Evolutionary conservation across 306 rosid genomes (phyloP).

Genomic region (Quillaja saponaria): DNA sequence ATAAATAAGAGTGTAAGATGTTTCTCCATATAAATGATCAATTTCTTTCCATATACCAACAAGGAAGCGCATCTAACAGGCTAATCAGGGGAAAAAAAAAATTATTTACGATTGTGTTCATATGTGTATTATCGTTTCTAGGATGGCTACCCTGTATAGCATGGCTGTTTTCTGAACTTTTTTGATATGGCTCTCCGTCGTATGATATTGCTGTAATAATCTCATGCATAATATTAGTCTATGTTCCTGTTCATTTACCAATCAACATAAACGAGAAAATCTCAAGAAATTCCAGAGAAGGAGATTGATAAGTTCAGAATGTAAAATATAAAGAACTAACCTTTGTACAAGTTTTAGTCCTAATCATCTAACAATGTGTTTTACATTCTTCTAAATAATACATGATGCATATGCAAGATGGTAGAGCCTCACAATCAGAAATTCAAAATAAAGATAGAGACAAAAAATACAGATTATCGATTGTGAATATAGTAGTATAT

Average conservation of each 20-base stretch:
- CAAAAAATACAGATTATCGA: constrained; percentile 2
- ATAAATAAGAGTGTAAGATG: constrained; percentile 53
- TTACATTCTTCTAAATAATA: constrained; percentile 15
- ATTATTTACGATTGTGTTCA: constrained; percentile 55
- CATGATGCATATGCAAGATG: constrained; percentile 16
- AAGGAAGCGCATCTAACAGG: constrained; percentile 49
- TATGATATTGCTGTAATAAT: constrained; percentile 46
- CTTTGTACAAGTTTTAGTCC: constrained; percentile 28
- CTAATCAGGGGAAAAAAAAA: constrained; percentile 56
- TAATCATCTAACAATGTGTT: constrained; percentile 16
- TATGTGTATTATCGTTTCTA: constrained; percentile 39
- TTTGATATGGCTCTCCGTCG: constrained; percentile 35
- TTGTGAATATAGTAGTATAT: neutral
- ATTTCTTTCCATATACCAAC: constrained; percentile 46
- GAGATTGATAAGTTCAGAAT: constrained; percentile 36
- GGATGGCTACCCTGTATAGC: constrained; percentile 48
- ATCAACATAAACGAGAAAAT: constrained; percentile 31
- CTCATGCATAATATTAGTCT: constrained; percentile 33
- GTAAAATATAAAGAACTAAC: constrained; percentile 43
- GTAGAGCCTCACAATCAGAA: constrained; percentile 4
- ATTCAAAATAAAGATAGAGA: neutral
- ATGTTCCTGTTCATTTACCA: constrained; percentile 44
- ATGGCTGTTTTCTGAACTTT: constrained; percentile 42
- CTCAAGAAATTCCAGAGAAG: constrained; percentile 38
- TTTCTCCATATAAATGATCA: constrained; percentile 49